A percentile compares a stretch with the other conserved stretches of the same genome.
phyloP scores from a whole-genome alignment of 2,329 filamentous ascomycete species.

The Helotiales sp. region DNA sequence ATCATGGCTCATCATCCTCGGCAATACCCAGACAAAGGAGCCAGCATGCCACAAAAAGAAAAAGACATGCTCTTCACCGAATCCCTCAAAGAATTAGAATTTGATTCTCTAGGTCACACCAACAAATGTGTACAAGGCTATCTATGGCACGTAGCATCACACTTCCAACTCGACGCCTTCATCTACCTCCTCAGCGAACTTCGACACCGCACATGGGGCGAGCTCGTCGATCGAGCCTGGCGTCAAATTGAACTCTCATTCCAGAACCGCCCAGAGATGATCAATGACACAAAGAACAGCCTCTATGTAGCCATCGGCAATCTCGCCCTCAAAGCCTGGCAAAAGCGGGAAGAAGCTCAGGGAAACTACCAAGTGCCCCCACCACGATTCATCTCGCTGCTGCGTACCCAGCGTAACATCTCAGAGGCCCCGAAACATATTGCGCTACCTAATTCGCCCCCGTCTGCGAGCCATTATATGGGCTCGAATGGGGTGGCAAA shows the following conservation, averaged over 20 bases:
- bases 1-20: slow-evolving; percentile 44
- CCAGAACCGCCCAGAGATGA: slow-evolving; percentile 39
- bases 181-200: slow-evolving; percentile 46
- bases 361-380: slow-evolving; percentile 17
- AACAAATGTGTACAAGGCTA: slow-evolving; percentile 40
- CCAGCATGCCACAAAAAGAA: slow-evolving; percentile 41
- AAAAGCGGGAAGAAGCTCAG: slow-evolving; percentile 37
- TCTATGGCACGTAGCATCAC: slow-evolving; percentile 44
- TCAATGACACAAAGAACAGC: slow-evolving; percentile 37
- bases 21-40: slow-evolving; percentile 40
- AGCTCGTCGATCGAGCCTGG: slow-evolving; percentile 42
- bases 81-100: slow-evolving; percentile 46
- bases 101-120: slow-evolving; percentile 42
- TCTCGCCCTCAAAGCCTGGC: slow-evolving; percentile 41
- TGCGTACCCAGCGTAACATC: slow-evolving; percentile 36
- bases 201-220: slow-evolving; percentile 38
- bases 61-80: slow-evolving; percentile 43
- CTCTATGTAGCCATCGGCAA: slow-evolving; percentile 41
- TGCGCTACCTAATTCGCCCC: not conserved
- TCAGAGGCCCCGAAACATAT: slow-evolving; percentile 17
- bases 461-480: not conserved
- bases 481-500: not conserved
- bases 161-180: slow-evolving; percentile 45
- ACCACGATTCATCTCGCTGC: slow-evolving; percentile 32
- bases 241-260: slow-evolving; percentile 39